Evolutionary conservation across 1,284 basidiomycete species (phyloP).

Genomic region (Fereydounia khargensis): DNA sequence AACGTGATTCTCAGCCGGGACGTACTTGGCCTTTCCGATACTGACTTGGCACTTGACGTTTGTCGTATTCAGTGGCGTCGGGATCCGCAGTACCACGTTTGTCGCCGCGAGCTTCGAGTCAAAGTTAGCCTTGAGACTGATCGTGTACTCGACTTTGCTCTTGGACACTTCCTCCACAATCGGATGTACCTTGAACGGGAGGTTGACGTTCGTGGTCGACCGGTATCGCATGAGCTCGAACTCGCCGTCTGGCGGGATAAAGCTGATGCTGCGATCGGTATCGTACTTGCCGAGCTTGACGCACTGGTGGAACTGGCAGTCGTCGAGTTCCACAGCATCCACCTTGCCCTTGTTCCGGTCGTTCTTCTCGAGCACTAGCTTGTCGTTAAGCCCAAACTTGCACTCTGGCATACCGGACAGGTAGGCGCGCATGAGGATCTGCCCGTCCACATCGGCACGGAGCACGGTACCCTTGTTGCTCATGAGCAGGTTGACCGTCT

Average conservation of each 20-base stretch:
- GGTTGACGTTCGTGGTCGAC: constrained; percentile 88
- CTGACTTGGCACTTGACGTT: constrained; percentile 85
- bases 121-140: constrained; percentile 85
- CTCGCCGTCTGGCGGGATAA: constrained; percentile 96
- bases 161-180: constrained; percentile 91
- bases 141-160: constrained; percentile 82
- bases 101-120: constrained; percentile 88
- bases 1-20: constrained; percentile 88
- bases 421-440: constrained; percentile 97
- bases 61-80: constrained; percentile 91
- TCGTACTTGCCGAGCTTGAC: constrained; percentile 93
- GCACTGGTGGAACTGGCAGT: constrained; percentile 98
- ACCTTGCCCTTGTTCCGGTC: constrained; percentile 34
- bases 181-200: constrained; percentile 84
- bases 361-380: constrained; percentile 87
- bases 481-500: constrained; percentile 94
- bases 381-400: constrained; percentile 97
- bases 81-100: constrained; percentile 87
- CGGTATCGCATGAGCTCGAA: constrained; percentile 99
- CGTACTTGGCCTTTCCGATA: constrained; percentile 94
- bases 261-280: constrained; percentile 85
- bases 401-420: constrained; percentile 92
- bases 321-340: constrained; percentile 71
- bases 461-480: constrained; percentile 88
- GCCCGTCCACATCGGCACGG: constrained; percentile 95